Percentiles rank a stretch among this genome's conserved stretches.
phyloP scores from a whole-genome alignment of 345 rosid genomes.

The Arabis alpina region DNA sequence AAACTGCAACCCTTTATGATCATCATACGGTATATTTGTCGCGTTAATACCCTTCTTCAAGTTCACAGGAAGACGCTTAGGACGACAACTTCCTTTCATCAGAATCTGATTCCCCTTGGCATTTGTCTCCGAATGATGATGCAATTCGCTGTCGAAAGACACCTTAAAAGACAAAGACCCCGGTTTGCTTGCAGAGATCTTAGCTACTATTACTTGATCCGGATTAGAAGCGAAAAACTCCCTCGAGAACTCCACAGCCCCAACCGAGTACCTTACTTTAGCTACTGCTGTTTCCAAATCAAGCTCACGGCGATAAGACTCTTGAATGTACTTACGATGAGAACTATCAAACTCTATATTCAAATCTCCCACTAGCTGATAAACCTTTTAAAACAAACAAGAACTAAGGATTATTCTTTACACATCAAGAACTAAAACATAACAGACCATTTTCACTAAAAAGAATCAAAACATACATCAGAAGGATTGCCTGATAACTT shows the following conservation, averaged over 20 bases:
- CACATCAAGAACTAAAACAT: conserved; percentile 17
- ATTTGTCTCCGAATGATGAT: conserved; percentile 55
- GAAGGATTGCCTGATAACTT: conserved; percentile 65
- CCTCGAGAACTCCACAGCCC: conserved; percentile 60
- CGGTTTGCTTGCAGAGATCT: conserved; percentile 64
- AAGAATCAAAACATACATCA: conserved; percentile 55
- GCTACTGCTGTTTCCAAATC: conserved; percentile 86
- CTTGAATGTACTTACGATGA: conserved; percentile 63
- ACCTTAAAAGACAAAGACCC: conserved; percentile 71
- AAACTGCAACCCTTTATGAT: conserved; percentile 69
- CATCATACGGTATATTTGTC: conserved; percentile 42
- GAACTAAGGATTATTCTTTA: conserved; percentile 20
- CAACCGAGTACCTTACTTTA: conserved; percentile 66
- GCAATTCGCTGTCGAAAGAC: conserved; percentile 64
- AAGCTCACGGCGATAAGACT: conserved; percentile 80
- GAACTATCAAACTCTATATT: conserved; percentile 75
- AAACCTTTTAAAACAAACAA: conserved; percentile 54
- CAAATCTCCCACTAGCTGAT: conserved; percentile 87
- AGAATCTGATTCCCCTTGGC: conserved; percentile 57
- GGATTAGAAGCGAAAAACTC: conserved; percentile 79
- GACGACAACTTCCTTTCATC: conserved; percentile 76
- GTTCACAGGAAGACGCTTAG: conserved; percentile 62
- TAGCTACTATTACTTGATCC: conserved; percentile 68
- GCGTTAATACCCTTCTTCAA: conserved; percentile 41
- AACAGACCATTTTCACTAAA: not conserved